Percentiles rank a stretch among this genome's conserved stretches.
Conservation (phyloP, 108 stramenopile genomes). For the Hondaea fermentalgiana region DNA sequence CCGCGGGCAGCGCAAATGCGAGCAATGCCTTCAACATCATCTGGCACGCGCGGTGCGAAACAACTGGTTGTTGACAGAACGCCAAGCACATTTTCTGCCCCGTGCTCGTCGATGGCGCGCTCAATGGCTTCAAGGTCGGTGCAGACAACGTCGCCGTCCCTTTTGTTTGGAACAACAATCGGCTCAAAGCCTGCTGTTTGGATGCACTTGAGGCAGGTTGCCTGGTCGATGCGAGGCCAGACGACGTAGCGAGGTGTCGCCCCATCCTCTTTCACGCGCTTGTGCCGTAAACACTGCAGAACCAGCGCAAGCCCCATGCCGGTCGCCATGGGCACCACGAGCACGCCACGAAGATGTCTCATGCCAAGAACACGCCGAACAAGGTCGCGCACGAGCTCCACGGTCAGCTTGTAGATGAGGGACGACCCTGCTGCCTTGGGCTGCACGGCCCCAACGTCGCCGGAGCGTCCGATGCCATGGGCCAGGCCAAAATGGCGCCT, state of each 20-base stretch:
- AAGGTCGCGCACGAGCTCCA: slow-evolving; percentile 69
- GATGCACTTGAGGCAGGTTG: slow-evolving; percentile 94
- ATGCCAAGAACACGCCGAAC: slow-evolving; percentile 72
- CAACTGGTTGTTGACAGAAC: slow-evolving; percentile 92
- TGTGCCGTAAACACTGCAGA: slow-evolving; percentile 54
- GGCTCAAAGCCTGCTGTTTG: slow-evolving; percentile 72
- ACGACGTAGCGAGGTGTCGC: slow-evolving; percentile 29
- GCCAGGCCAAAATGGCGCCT: slow-evolving; percentile 76
- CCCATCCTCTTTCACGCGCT: not conserved
- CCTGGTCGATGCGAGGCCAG: slow-evolving; percentile 88
- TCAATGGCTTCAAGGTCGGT: slow-evolving; percentile 77
- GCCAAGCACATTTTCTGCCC: slow-evolving; percentile 53
- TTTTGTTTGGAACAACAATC: slow-evolving; percentile 56
- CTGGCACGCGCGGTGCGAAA: slow-evolving; percentile 92
- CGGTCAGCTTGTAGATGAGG: slow-evolving; percentile 70
- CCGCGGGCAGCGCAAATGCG: slow-evolving; percentile 55
- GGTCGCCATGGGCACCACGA: slow-evolving; percentile 82
- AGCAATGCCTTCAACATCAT: slow-evolving; percentile 75
- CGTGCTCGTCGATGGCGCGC: slow-evolving; percentile 44
- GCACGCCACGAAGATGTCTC: slow-evolving; percentile 58
- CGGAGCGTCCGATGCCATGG: slow-evolving; percentile 94
- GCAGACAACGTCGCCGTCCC: slow-evolving; percentile 64
- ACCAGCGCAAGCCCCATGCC: slow-evolving; percentile 80
- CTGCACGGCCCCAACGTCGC: slow-evolving; percentile 92
- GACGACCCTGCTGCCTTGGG: slow-evolving; percentile 97